Evolutionary conservation across 148 eudicot species (phyloP).

Genomic region (Cornus controversa): DNA sequence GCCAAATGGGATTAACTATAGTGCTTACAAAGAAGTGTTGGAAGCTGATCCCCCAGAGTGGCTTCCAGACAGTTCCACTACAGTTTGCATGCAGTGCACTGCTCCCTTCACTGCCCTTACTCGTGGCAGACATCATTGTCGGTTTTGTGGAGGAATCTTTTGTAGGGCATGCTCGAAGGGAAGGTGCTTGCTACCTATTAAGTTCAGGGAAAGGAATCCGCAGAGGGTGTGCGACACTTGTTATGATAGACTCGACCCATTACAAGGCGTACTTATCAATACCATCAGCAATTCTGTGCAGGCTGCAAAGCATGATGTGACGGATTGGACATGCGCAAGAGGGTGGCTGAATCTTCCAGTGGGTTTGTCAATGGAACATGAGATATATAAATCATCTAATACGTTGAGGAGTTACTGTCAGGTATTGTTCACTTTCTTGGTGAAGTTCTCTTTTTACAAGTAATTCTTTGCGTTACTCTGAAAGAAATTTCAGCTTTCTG

Average conservation of each 20-base stretch:
- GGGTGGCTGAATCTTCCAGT: conserved; percentile 98
- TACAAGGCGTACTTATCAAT: conserved; percentile 83
- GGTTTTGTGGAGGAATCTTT: conserved; percentile 95
- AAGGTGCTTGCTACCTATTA: conserved; percentile 88
- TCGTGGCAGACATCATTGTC: conserved; percentile 96
- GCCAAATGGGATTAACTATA: conserved; percentile 58
- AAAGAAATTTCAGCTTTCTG: background rate
- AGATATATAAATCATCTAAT: conserved; percentile 77
- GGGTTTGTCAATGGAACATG: conserved; percentile 97
- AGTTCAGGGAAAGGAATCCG: conserved; percentile 95
- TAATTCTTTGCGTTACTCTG: background rate
- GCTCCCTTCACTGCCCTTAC: conserved; percentile 81
- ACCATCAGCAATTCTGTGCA: conserved; percentile 89
- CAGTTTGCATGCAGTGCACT: conserved; percentile 87
- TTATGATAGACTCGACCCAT: conserved; percentile 95
- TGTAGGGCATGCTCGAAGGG: conserved; percentile 91
- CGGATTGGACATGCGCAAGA: conserved; percentile 91
- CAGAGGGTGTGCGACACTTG: conserved; percentile 99
- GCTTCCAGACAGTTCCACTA: conserved; percentile 90
- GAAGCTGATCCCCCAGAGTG: conserved; percentile 99
- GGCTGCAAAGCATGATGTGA: conserved; percentile 91
- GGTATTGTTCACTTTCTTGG: conserved; percentile 34
- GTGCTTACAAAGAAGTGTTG: conserved; percentile 75
- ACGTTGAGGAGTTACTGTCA: conserved; percentile 79
- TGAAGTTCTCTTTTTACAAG: background rate